Evolutionary conservation across 2,329 filamentous ascomycete genomes (phyloP).

Genomic region (Celoporthe dispersa): DNA sequence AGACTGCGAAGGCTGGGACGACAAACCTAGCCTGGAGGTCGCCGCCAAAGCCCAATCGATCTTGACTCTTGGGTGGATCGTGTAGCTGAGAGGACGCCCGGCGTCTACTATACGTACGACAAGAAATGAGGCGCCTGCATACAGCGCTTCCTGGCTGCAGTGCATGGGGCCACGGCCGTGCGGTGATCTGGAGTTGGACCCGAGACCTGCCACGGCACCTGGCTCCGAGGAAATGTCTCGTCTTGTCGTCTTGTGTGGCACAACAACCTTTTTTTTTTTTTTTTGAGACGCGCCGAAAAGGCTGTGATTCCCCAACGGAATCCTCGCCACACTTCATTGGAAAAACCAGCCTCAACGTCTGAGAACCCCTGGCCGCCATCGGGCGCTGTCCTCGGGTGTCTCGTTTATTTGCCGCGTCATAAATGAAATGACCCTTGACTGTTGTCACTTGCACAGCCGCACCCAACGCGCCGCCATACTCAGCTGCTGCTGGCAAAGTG

Average conservation of each 20-base stretch:
- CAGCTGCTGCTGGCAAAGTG: background rate
- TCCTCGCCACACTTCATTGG: background rate
- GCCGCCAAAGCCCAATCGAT: background rate
- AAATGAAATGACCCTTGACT: background rate
- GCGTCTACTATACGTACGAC: too few species aligned
- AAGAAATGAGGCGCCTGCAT: background rate
- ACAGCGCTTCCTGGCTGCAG: background rate
- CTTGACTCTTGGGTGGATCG: background rate
- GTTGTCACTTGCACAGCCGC: background rate
- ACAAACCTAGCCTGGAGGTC: background rate
- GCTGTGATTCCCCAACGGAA: background rate
- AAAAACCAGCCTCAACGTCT: background rate
- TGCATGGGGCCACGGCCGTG: conserved; percentile 1
- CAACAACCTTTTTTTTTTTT: too few species aligned
- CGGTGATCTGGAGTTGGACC: conserved; percentile 13
- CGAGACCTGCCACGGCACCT: background rate
- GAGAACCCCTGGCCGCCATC: background rate
- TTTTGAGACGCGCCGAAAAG: background rate
- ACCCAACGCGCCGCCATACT: background rate
- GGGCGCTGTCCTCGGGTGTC: background rate
- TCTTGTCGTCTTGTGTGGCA: too few species aligned
- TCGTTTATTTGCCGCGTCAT: background rate
- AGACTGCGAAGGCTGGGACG: background rate
- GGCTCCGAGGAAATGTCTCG: background rate
- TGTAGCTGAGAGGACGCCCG: too few species aligned